Evolutionary conservation across 768 basidiomycete species (phyloP).

Genomic region (Collybia mongolica): DNA sequence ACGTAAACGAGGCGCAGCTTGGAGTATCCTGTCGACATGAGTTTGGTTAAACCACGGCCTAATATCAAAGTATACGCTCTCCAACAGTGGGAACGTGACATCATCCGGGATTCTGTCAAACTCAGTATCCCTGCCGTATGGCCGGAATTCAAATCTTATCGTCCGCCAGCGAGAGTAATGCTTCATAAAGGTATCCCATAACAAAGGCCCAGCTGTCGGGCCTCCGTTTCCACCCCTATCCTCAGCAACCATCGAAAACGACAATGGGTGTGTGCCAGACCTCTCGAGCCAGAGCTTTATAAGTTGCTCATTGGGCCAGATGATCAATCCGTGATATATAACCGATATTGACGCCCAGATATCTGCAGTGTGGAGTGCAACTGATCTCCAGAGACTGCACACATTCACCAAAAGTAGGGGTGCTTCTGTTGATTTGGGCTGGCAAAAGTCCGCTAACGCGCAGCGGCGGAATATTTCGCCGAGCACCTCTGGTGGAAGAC

Average conservation of each 20-base stretch:
- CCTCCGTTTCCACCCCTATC: too few species aligned
- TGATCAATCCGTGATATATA: slow-evolving; percentile 5
- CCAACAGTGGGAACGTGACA: slow-evolving; percentile 18
- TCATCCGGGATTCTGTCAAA: slow-evolving; percentile 13
- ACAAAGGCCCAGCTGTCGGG: background rate
- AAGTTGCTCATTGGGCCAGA: slow-evolving; percentile 11
- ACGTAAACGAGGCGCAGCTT: slow-evolving; percentile 22
- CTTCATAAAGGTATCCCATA: slow-evolving; percentile 21
- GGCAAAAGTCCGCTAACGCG: slow-evolving; percentile 8
- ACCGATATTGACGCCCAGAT: slow-evolving; percentile 22
- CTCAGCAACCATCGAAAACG: slow-evolving; percentile 13
- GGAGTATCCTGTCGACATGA: slow-evolving; percentile 18
- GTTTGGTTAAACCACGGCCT: slow-evolving; percentile 14
- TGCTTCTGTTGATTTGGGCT: slow-evolving; percentile 2
- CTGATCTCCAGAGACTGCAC: slow-evolving; percentile 19
- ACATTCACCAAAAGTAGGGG: slow-evolving; percentile 17
- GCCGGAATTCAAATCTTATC: slow-evolving; percentile 20
- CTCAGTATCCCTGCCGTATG: slow-evolving; percentile 17
- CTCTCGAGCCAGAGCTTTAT: slow-evolving; percentile 22
- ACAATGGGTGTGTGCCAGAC: slow-evolving; percentile 20
- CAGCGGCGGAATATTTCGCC: slow-evolving; percentile 22
- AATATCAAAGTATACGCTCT: slow-evolving; percentile 21
- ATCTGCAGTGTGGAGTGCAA: slow-evolving; percentile 18
- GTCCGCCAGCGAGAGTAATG: slow-evolving; percentile 24
- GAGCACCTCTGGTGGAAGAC: slow-evolving; percentile 21